Evolutionary conservation across 2,329 filamentous ascomycete species (phyloP), one percentile per base, ranked within the genome.

Genomic region (Cercospora sp.): DNA sequence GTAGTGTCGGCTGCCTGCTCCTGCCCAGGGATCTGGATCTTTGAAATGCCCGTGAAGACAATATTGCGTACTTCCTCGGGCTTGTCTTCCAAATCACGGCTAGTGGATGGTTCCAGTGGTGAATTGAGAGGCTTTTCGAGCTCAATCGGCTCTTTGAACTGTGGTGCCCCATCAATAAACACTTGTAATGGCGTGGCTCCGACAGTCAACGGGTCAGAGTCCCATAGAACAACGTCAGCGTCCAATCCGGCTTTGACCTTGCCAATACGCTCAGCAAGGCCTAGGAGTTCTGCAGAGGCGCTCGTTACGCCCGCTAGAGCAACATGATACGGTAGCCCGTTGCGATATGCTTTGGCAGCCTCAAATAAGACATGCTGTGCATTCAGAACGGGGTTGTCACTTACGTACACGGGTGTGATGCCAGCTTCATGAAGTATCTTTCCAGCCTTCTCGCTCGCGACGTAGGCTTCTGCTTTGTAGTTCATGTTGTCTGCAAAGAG

Each of bases 401-500:
- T 88, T n/a, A 91, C 89, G 71, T 90, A 91, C 23, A 90, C 85
- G 31, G 88, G 84, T 0, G 88, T 90, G 33, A 91, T 81, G 28
- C 87, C 88, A 65, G 86, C 83, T 23, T 91, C 88, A 71, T 88
- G 88, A 0, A 91, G 82, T 3, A 88, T 83, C 75, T 90, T 90
- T 28, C 89, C 89, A 1, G 89, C 89, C 68, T 86, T 86, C 75
- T 90, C 87, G 10, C 88, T 90, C 0, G 85, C 89, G 4, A 86
- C 81, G 72, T 89, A 90, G 0, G 88, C 81, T 78, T 91, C 90
- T 1, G 85, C 82, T 78, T 73, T 74, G 83, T 91, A 91, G 76
- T 86, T 90, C 87, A 90, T 90, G 75, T 89, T 90, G 74, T 91
- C 89, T 9, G 89, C 89, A 72, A 91, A 91, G 3, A 90, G 80